phyloP scores from a whole-genome alignment of 495 filamentous ascomycete species.

The Aspergillus funiculosus region DNA sequence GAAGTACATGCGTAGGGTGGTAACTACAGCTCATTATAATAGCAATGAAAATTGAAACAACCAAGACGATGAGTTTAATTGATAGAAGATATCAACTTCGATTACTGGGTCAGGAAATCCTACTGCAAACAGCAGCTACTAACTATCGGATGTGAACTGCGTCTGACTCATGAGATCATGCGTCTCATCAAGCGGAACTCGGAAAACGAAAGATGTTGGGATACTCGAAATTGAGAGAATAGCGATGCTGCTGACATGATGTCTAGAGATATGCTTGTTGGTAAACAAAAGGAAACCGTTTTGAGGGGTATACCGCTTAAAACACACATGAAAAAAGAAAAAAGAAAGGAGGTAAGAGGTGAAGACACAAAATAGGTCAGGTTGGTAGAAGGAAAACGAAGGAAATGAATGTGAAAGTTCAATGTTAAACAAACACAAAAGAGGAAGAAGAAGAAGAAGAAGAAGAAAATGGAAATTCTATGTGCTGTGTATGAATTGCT shows the following conservation, averaged over 20 bases:
- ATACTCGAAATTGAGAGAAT: constrained; percentile 1
- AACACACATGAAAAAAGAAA: constrained; percentile 18
- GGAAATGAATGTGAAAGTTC: constrained; percentile 4
- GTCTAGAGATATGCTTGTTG: constrained; percentile 14
- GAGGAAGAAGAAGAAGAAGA: constrained; percentile 6
- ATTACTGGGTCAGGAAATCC: neutral
- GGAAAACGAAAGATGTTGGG: neutral
- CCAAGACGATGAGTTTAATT: too few species aligned
- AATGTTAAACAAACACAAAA: constrained; percentile 1
- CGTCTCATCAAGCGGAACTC: constrained; percentile 10
- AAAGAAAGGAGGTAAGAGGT: neutral
- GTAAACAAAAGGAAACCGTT: constrained; percentile 22
- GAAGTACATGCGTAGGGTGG: too few species aligned
- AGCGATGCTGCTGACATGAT: constrained; percentile 4
- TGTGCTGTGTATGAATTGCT: neutral
- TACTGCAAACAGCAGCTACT: neutral
- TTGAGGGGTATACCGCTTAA: constrained; percentile 29
- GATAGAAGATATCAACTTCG: too few species aligned
- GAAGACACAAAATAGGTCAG: neutral
- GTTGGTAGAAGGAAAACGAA: neutral
- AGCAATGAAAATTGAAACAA: too few species aligned
- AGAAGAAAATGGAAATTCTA: constrained; percentile 13
- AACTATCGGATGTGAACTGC: neutral
- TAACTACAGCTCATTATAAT: too few species aligned
- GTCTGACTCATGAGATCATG: constrained; percentile 15